phyloP scores from a whole-genome alignment of 2,329 filamentous ascomycete genomes.

The Penicillium sp. region DNA sequence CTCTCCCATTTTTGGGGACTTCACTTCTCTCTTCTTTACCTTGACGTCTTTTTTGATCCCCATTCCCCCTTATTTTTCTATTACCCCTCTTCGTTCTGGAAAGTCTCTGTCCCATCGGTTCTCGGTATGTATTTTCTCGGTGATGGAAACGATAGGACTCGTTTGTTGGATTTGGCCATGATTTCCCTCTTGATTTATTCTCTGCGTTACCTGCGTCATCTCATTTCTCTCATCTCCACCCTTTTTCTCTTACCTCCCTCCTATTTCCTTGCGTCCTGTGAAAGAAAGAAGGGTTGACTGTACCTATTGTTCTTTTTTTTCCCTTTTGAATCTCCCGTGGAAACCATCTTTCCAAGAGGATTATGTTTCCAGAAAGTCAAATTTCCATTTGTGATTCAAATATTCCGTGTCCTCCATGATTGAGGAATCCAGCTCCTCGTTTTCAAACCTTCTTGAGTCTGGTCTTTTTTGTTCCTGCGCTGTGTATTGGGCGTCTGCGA shows the following conservation, averaged over 20 bases:
- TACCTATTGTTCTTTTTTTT: conserved; percentile 25
- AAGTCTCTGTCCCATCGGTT: conserved; percentile 38
- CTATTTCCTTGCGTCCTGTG: conserved; percentile 18
- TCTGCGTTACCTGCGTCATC: conserved; percentile 23
- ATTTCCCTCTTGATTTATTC: conserved; percentile 19
- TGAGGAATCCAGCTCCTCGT: not conserved
- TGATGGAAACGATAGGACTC: conserved; percentile 19
- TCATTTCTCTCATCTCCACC: conserved; percentile 13
- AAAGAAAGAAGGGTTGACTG: conserved; percentile 28
- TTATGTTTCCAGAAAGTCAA: conserved; percentile 33
- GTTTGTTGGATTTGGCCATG: conserved; percentile 27
- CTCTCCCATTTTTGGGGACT: conserved; percentile 24
- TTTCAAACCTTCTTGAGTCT: not conserved
- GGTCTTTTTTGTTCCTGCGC: not conserved
- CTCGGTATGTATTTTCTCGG: conserved; percentile 30
- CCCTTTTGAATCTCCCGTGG: conserved; percentile 18
- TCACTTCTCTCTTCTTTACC: not conserved
- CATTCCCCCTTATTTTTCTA: conserved; percentile 32
- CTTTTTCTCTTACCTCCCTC: conserved; percentile 5
- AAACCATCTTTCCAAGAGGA: conserved; percentile 27
- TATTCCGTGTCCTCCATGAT: not conserved
- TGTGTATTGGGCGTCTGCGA: conserved; percentile 16
- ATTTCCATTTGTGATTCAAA: conserved; percentile 29
- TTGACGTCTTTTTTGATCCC: conserved; percentile 3
- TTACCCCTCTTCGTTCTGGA: conserved; percentile 35